Evolutionary conservation across 83 land plant species (phyloP).

Genomic region (Larix sibirica): DNA sequence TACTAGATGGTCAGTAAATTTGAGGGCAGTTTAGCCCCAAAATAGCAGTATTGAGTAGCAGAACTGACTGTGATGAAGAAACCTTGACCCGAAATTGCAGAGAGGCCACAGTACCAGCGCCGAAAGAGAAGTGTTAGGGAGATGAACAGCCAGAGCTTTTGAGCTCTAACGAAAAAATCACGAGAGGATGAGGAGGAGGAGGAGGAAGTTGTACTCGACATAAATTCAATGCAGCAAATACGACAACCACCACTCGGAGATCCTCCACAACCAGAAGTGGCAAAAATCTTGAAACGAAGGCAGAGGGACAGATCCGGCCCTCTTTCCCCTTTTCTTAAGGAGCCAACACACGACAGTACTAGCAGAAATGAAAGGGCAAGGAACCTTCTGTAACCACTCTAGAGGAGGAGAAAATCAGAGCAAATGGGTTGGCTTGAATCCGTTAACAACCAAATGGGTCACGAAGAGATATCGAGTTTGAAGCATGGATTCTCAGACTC

Average conservation of each 20-base stretch:
- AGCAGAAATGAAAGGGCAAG: not conserved
- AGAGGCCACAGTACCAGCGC: slow-evolving; percentile 10
- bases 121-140: not conserved
- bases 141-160: slow-evolving; percentile 16
- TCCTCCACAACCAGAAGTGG: not conserved
- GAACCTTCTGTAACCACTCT: not conserved
- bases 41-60: not conserved
- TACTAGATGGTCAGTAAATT: not conserved
- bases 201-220: slow-evolving; percentile 20
- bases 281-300: not conserved
- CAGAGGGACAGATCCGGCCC: slow-evolving; percentile 1
- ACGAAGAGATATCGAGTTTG: no score
- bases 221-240: slow-evolving; percentile 10
- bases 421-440: no score
- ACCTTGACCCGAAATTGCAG: not conserved
- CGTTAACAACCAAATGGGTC: no score
- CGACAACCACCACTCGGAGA: slow-evolving; percentile 3
- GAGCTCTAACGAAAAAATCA: slow-evolving; percentile 11
- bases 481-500: no score
- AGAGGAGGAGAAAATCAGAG: not conserved
- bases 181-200: not conserved
- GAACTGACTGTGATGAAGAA: not conserved
- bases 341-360: not conserved
- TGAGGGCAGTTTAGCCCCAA: not conserved
- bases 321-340: not conserved